Conservation (phyloP, 176 grass and related monocot species). For the Rhynchospora pubera region DNA sequence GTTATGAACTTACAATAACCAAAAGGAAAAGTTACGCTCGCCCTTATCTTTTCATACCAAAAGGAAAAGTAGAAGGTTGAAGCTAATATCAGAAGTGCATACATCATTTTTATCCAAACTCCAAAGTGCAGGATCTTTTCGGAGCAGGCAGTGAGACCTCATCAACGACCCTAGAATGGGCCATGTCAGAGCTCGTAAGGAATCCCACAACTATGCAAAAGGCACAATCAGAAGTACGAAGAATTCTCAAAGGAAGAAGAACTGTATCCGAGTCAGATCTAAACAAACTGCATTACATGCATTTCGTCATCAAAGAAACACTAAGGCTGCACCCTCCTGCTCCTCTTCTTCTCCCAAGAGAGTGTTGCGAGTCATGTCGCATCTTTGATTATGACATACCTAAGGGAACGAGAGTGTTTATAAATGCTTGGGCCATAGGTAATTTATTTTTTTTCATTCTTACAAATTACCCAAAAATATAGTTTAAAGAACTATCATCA, state of each 20-base stretch:
- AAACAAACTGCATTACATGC: slow-evolving; percentile 21
- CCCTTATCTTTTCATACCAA: too few species aligned
- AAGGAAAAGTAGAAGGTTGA: too few species aligned
- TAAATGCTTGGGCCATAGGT: slow-evolving; percentile 35
- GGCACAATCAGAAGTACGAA: slow-evolving; percentile 21
- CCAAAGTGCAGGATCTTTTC: slow-evolving; percentile 32
- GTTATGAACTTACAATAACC: too few species aligned
- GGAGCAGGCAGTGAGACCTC: slow-evolving; percentile 29
- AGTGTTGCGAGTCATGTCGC: slow-evolving; percentile 3
- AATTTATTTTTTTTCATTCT: not conserved
- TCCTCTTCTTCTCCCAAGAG: slow-evolving; percentile 25
- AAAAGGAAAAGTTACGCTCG: too few species aligned
- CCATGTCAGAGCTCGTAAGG: slow-evolving; percentile 26
- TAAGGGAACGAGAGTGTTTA: slow-evolving; percentile 4
- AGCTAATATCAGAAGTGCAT: not conserved
- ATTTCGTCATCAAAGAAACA: slow-evolving; percentile 39
- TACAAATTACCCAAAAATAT: not conserved
- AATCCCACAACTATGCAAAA: slow-evolving; percentile 19
- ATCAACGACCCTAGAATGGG: slow-evolving; percentile 21
- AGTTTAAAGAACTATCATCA: not conserved
- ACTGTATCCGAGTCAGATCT: slow-evolving; percentile 27
- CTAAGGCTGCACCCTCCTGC: slow-evolving; percentile 28
- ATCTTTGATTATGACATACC: slow-evolving; percentile 30
- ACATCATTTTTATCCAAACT: not conserved
- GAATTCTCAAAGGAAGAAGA: not conserved